Base-by-base conservation (phyloP, 495 filamentous ascomycete genomes). In the Lasiosphaeria hispida region DNA sequence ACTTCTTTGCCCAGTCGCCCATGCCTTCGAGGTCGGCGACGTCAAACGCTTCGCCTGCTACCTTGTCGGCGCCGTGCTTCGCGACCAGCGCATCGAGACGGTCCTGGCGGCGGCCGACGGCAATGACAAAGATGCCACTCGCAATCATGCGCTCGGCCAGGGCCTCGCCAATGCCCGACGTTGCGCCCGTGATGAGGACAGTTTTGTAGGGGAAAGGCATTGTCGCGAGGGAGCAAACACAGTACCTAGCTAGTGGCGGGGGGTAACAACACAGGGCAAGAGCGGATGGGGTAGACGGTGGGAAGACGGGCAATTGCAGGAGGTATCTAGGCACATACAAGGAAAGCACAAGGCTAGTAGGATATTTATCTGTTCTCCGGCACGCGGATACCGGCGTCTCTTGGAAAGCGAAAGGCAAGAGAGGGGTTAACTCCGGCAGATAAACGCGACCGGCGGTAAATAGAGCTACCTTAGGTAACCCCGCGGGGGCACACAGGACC, bases 151-250 rank as follows among this genome's bases (percentile, higher is more conserved):
- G 83, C 55, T 79, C 77, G 3, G 87, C 84, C 23, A 92, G 72
- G 0, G 83, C 85, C 19, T 75, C 66, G 47, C 89, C 88, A 58
- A 92, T 90, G 54, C 88, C 87, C 14, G 82, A 81, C 10, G 87
- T 90, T 38, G 86, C 87, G 23, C 89, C 87, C 50, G 90, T 76
- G 54, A 91, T 63, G 15, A 91, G 84, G 34, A 89, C 81, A 55
- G 81, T 86, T 58, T 86, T 85, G 69, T 89, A 90, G 0, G 77
- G 73, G 64, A 87, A 85, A 3, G 79, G 57, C 83, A 85, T 85
- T 37, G 45, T 69, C 37, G 30, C 9, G 15, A 35, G 11, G 4
- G 19, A n/a, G 19, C 18, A 36, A n/a, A 41, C 8, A 7, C 10
- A 17, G 11, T 48, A 9, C 8, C 4, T 6, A 5, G 7, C 17